Conservation (phyloP, 163 green algal species). For the Scenedesmus sp. region DNA sequence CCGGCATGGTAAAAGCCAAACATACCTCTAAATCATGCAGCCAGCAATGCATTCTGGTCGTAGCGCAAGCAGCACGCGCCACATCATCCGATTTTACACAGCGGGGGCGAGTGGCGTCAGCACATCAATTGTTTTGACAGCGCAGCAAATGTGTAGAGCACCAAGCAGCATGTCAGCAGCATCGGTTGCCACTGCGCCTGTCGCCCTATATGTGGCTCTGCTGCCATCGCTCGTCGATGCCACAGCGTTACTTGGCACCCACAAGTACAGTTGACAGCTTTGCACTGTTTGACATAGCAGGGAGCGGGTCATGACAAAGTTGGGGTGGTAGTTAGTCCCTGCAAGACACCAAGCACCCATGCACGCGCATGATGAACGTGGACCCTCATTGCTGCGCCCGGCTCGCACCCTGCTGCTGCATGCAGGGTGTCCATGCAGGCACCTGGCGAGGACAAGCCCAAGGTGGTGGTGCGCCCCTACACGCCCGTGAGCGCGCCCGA, state of each 20-base stretch:
- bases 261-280: not conserved
- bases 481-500: conserved; percentile 37
- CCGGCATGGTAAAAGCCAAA: too few species aligned
- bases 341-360: too few species aligned
- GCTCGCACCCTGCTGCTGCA: not conserved
- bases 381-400: too few species aligned
- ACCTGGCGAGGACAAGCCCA: conserved; percentile 64
- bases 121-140: not conserved
- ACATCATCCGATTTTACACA: not conserved
- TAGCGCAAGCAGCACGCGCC: not conserved
- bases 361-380: too few species aligned
- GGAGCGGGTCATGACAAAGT: too few species aligned
- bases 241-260: too few species aligned
- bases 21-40: too few species aligned
- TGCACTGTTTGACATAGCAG: not conserved
- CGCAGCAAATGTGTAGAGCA: not conserved
- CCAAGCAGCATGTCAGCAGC: not conserved
- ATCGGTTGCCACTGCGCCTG: too few species aligned
- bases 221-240: not conserved
- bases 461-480: conserved; percentile 50
- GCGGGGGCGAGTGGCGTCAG: not conserved
- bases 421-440: conserved; percentile 61
- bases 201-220: too few species aligned
- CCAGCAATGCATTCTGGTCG: too few species aligned
- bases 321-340: too few species aligned